Evolutionary conservation across 169 alveolate species (phyloP).

Genomic region (Eimeria falciformis): DNA sequence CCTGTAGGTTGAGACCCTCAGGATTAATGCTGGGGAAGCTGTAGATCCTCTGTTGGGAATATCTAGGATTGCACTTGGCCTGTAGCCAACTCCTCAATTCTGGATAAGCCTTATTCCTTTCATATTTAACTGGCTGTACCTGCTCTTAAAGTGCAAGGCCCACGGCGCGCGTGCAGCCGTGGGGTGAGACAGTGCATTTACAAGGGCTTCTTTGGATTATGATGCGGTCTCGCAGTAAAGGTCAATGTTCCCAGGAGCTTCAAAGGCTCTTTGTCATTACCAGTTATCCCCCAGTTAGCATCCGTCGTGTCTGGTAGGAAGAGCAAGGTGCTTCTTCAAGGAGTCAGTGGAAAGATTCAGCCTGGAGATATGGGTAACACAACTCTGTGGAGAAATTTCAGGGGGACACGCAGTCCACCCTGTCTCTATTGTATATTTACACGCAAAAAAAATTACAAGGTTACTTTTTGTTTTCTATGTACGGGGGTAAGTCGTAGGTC

Average conservation of each 20-base stretch:
- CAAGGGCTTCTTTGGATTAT: background rate
- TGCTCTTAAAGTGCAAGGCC: background rate
- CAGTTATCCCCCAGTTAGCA: constrained; percentile 23
- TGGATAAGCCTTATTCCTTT: background rate
- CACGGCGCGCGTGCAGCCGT: background rate
- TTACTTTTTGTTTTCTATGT: background rate
- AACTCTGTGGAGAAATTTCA: background rate
- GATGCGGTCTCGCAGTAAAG: constrained; percentile 21
- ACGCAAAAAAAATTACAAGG: background rate
- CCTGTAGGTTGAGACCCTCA: constrained; percentile 36
- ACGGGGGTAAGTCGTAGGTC: background rate
- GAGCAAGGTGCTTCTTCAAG: constrained; percentile 60
- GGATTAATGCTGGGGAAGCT: background rate
- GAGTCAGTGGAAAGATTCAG: constrained; percentile 67
- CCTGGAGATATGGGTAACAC: constrained; percentile 81
- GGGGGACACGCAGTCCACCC: background rate
- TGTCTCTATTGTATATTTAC: background rate
- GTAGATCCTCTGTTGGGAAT: background rate
- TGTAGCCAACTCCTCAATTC: background rate
- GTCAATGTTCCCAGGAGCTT: constrained; percentile 48
- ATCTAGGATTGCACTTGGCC: background rate
- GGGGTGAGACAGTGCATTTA: background rate
- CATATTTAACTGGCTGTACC: background rate
- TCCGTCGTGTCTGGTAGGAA: constrained; percentile 21
- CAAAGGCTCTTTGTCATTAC: constrained; percentile 48